Conservation (phyloP, 2,329 filamentous ascomycete species). For the Scortechinia acanthostroma region DNA sequence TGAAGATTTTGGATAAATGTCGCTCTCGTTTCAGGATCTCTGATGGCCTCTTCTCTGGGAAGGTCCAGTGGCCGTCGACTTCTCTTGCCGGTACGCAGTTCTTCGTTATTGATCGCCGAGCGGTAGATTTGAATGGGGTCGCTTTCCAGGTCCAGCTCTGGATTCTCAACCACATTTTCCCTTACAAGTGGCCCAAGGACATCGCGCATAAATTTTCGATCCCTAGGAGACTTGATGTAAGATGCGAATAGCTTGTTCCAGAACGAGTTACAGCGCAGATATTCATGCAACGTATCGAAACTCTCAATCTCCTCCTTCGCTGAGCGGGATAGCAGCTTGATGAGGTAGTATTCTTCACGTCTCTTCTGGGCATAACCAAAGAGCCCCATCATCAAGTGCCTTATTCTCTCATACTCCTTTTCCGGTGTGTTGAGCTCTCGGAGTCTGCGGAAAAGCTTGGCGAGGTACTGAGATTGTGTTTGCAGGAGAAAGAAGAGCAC, state of each 20-base stretch:
- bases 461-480: conserved; percentile 90
- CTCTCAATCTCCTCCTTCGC: conserved; percentile 79
- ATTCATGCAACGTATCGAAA: conserved; percentile 71
- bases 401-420: conserved; percentile 85
- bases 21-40: conserved; percentile 83
- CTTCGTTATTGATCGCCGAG: conserved; percentile 92
- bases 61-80: conserved; percentile 79
- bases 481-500: conserved; percentile 96
- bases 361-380: conserved; percentile 97
- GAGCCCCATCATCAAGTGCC: conserved; percentile 88
- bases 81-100: conserved; percentile 80
- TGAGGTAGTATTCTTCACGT: conserved; percentile 89
- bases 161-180: conserved; percentile 88
- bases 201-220: conserved; percentile 85
- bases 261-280: conserved; percentile 82
- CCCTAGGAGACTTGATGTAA: conserved; percentile 83
- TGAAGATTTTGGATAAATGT: conserved; percentile 92
- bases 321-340: conserved; percentile 79
- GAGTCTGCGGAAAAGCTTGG: conserved; percentile 76
- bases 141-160: conserved; percentile 84
- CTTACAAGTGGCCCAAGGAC: conserved; percentile 78
- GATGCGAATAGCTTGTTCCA: conserved; percentile 81
- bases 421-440: conserved; percentile 79
- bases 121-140: conserved; percentile 96
- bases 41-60: conserved; percentile 86